phyloP scores from a whole-genome alignment of 1,139 yeast genomes.

The Eremothecium sinecaudum region DNA sequence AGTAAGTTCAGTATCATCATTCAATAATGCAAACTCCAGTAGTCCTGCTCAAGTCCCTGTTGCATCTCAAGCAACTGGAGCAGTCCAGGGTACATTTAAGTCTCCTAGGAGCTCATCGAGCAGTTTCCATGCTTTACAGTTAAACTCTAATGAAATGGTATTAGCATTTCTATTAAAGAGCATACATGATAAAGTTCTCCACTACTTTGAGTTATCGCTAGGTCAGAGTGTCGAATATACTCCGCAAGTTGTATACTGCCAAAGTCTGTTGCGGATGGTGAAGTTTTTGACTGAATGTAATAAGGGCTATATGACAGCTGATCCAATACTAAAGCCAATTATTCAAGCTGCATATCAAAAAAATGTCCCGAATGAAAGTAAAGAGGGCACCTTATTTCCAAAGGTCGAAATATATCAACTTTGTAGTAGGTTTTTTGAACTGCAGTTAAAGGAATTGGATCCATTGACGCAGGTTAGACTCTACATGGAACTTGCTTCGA shows the following conservation, averaged over 20 bases:
- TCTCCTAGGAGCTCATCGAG: constrained; percentile 39
- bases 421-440: constrained; percentile 38
- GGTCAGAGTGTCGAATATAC: constrained; percentile 61
- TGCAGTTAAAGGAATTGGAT: constrained; percentile 37
- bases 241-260: constrained; percentile 76
- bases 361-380: constrained; percentile 21
- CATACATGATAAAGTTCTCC: constrained; percentile 42
- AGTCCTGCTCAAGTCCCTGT: constrained; percentile 11
- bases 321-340: constrained; percentile 36
- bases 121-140: constrained; percentile 8
- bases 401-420: constrained; percentile 42
- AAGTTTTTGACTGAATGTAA: constrained; percentile 51
- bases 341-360: constrained; percentile 20
- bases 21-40: constrained; percentile 7
- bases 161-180: constrained; percentile 45
- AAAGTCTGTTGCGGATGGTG: constrained; percentile 54
- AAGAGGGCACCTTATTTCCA: constrained; percentile 22
- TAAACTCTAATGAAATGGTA: constrained; percentile 18
- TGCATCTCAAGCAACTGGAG: constrained; percentile 22
- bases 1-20: constrained; percentile 8
- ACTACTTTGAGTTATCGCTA: constrained; percentile 52
- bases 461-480: constrained; percentile 49
- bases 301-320: constrained; percentile 43
- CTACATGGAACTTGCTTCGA: constrained; percentile 55
- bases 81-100: constrained; percentile 24